Evolutionary conservation across 2,329 filamentous ascomycete species (phyloP).

Genomic region (Hymenoscyphus repandus): DNA sequence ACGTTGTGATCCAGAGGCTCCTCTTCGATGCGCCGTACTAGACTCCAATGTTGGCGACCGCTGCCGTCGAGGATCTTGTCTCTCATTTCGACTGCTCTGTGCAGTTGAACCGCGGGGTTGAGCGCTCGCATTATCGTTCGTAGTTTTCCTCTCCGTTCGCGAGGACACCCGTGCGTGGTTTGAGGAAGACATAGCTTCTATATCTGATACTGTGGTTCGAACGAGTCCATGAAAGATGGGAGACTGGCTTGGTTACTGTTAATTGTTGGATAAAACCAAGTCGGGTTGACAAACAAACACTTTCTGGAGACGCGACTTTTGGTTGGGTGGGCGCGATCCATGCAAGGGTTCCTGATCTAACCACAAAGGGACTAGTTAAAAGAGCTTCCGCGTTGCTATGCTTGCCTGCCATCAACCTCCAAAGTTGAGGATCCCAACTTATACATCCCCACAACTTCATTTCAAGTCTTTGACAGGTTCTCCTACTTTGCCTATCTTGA

Average conservation of each 20-base stretch:
- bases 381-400: slow-evolving; percentile 14
- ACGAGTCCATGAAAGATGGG: neutral
- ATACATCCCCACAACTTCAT: neutral
- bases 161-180: slow-evolving; percentile 28
- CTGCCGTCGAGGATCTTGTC: slow-evolving; percentile 22
- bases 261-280: too few relatives aligned
- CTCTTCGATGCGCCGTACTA: slow-evolving; percentile 47
- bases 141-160: slow-evolving; percentile 26
- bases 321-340: slow-evolving; percentile 6
- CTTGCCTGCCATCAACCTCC: slow-evolving; percentile 14
- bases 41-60: slow-evolving; percentile 20
- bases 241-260: neutral
- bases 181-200: slow-evolving; percentile 30
- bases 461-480: neutral
- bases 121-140: slow-evolving; percentile 26
- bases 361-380: neutral
- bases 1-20: slow-evolving; percentile 50
- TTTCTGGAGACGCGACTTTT: slow-evolving; percentile 5
- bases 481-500: neutral
- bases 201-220: slow-evolving; percentile 18
- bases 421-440: slow-evolving; percentile 1
- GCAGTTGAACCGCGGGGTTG: slow-evolving; percentile 28
- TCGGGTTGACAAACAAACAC: neutral
- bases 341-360: neutral
- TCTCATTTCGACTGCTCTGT: slow-evolving; percentile 24